phyloP scores from a whole-genome alignment of 208 protist species.

The Trypanosoma rangeli region DNA sequence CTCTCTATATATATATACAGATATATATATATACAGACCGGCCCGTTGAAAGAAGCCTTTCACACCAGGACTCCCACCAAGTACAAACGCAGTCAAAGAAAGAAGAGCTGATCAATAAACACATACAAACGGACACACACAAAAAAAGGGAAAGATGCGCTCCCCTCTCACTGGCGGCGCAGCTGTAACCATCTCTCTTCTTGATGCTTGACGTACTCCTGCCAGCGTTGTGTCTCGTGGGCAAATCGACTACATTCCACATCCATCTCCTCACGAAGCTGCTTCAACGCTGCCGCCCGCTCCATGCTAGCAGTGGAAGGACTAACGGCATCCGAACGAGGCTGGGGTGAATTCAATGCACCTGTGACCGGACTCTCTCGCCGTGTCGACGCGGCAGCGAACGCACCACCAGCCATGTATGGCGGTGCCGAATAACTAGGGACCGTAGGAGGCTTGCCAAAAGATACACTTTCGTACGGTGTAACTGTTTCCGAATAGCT shows the following conservation, averaged over 20 bases:
- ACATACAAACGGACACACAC: constrained; percentile 14
- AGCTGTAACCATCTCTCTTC: constrained; percentile 27
- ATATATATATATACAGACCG: background rate
- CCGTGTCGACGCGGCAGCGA: background rate
- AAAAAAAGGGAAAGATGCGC: constrained; percentile 1
- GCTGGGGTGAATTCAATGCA: background rate
- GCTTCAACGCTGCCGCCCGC: constrained; percentile 29
- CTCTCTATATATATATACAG: no score
- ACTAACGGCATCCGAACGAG: background rate
- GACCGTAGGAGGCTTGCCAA: constrained; percentile 1
- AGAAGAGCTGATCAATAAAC: background rate
- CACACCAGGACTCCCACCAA: no score
- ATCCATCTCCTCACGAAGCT: constrained; percentile 51
- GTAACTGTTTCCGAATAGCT: background rate
- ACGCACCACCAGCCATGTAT: background rate
- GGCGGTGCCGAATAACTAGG: background rate
- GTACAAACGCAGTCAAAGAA: background rate
- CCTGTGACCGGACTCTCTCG: background rate
- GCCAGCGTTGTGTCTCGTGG: constrained; percentile 54
- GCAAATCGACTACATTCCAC: constrained; percentile 52
- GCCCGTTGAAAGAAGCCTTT: no score
- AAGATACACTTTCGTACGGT: constrained; percentile 10
- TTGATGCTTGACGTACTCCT: constrained; percentile 28
- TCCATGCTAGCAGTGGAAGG: background rate
- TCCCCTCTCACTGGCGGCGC: constrained; percentile 21